Conservation (phyloP, 2,329 filamentous ascomycete species). For the Epichloe baconii region DNA sequence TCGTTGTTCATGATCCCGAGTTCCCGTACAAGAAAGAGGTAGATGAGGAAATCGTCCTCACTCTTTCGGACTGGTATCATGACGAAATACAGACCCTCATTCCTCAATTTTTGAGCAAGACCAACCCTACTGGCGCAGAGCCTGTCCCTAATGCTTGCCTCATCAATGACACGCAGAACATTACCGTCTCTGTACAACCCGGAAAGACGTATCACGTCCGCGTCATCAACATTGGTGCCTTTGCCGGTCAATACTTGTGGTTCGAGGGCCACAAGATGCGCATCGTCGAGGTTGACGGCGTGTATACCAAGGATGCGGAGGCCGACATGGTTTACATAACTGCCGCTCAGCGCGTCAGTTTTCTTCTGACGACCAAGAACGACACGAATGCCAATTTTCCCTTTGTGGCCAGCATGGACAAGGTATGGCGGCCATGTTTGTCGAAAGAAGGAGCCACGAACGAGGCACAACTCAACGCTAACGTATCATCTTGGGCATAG, state of each 20-base stretch:
- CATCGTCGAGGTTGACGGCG: constrained; percentile 61
- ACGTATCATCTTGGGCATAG: constrained; percentile 18
- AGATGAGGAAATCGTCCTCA: constrained; percentile 51
- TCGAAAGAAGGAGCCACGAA: not conserved
- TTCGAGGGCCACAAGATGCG: constrained; percentile 54
- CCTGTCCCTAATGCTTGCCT: constrained; percentile 56
- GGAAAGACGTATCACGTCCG: constrained; percentile 62
- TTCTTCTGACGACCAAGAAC: constrained; percentile 50
- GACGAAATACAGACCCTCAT: constrained; percentile 36
- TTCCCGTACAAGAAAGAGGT: constrained; percentile 43
- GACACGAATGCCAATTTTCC: constrained; percentile 50
- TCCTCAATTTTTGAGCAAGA: constrained; percentile 35
- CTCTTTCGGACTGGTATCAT: constrained; percentile 61
- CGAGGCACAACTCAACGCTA: not conserved
- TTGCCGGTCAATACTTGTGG: constrained; percentile 54
- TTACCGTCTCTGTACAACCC: constrained; percentile 46
- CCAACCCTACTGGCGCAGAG: constrained; percentile 45
- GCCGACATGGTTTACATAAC: constrained; percentile 53
- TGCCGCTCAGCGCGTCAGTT: constrained; percentile 53
- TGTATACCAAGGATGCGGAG: constrained; percentile 49
- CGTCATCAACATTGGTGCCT: constrained; percentile 61
- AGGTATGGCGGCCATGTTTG: constrained; percentile 23
- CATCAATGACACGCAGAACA: constrained; percentile 56
- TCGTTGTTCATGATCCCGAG: constrained; percentile 51
- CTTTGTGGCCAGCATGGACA: constrained; percentile 58